Evolutionary conservation across 2,329 filamentous ascomycete species (phyloP), one percentile per base, ranked within the genome.

Genomic region (Colletotrichum trifolii): DNA sequence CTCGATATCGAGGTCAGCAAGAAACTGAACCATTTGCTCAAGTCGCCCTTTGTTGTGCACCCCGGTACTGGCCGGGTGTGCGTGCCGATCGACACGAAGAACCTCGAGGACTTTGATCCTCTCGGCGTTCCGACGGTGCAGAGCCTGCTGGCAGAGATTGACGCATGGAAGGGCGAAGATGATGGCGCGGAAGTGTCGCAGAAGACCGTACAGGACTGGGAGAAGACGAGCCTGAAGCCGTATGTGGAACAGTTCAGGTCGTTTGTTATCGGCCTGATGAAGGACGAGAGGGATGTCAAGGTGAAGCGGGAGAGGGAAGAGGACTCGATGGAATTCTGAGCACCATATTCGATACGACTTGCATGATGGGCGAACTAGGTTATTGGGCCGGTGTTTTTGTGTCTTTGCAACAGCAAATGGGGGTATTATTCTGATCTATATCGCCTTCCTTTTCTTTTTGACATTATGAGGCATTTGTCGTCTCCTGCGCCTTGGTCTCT

Each of bases 1-100:
- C 91, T 99, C 59, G 96, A 99, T 83, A 94, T 96, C 67, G 94
- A 97, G 78, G 96, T 99, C 75, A 96, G 92, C 74, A 98, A 98
- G 83, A 97, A 97, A 76, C 88, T 97, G 62, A 98, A 97, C 81
- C 96, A 99, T 85, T 88, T 99, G 85, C 89, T 99, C 71, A 99
- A 99, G 77, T 94, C 91, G 67, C 96, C 96, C 0, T 99, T 99
- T 74, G 95, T 97, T 66, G 90, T 99, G 42, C 96, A 99, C 76
- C 96, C 96, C 0, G 94, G 94, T 15, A 99, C 96, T 0, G 95
- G 96, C 1, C 83, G 95, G 59, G 93, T 99, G 7, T 99, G 96
- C 81, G 96, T 99, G 55, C 96, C 96, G 2, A 98, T 99, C 72
- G 92, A 98, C 75, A 86, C 88, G 1, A 81, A 82, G 40, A 83